These are phyloP conservation scores for Myriosclerotinia curreyana DNA, from an alignment of 2,329 filamentous ascomycete genomes.

Conservation along the genomic window DNA sequence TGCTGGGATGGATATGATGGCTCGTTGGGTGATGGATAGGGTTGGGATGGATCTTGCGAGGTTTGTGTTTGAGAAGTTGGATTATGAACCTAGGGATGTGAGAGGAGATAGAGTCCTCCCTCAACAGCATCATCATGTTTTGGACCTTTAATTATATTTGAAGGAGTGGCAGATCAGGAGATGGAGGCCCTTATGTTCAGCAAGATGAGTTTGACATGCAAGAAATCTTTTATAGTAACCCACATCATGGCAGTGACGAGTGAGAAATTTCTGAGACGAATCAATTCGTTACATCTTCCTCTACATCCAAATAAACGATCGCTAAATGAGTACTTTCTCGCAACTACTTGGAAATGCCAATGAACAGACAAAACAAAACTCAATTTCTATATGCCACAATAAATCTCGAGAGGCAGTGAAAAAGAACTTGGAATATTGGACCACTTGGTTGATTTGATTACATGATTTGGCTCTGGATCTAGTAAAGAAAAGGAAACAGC, in stretches of 20 bases:
- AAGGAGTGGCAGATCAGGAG: not conserved
- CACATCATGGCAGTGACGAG: not conserved
- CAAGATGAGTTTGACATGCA: not conserved
- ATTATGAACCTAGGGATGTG: slow-evolving; percentile 34
- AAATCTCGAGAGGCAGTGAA: not conserved
- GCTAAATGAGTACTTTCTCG: not conserved
- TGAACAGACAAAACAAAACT: not conserved
- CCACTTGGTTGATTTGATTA: no score
- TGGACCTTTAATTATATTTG: not conserved
- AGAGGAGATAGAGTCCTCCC: slow-evolving; percentile 39
- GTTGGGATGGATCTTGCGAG: slow-evolving; percentile 30
- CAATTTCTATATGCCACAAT: not conserved
- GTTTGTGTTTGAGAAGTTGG: slow-evolving; percentile 25
- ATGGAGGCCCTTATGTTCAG: not conserved
- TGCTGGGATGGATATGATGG: slow-evolving; percentile 44
- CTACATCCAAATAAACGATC: not conserved
- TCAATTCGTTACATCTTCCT: not conserved
- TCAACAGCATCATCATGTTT: slow-evolving; percentile 23
- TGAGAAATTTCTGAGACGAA: no score
- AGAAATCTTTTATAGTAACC: not conserved
- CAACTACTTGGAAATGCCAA: not conserved
- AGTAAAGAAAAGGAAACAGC: no score
- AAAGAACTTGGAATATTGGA: not conserved
- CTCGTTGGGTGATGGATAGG: slow-evolving; percentile 32
- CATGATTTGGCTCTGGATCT: no score